These are phyloP conservation scores for Blastobotrys chiropterorum DNA, from an alignment of 805 yeast species.

Conservation along the genomic window DNA sequence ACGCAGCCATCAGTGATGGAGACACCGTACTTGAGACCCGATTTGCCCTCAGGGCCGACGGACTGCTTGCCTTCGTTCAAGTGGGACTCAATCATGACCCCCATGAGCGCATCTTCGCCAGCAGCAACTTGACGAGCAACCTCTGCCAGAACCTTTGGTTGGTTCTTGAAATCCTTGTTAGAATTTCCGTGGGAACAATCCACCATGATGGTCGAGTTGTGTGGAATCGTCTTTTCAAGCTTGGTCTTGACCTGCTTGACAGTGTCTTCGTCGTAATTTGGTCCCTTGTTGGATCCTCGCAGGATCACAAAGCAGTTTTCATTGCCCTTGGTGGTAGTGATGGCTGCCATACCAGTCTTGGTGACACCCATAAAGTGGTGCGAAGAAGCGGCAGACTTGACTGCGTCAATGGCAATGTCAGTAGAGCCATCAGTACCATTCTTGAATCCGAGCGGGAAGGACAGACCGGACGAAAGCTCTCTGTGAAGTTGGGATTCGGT, in stretches of 20 bases:
- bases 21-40: slow-evolving; percentile 80
- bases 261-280: slow-evolving; percentile 82
- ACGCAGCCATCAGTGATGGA: slow-evolving; percentile 98
- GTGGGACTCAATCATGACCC: slow-evolving; percentile 94
- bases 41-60: slow-evolving; percentile 59
- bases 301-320: slow-evolving; percentile 88
- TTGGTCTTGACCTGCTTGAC: slow-evolving; percentile 67
- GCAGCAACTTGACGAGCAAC: slow-evolving; percentile 75
- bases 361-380: slow-evolving; percentile 98
- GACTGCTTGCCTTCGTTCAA: slow-evolving; percentile 87
- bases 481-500: slow-evolving; percentile 98
- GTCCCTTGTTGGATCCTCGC: slow-evolving; percentile 93
- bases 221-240: slow-evolving; percentile 40
- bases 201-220: slow-evolving; percentile 65
- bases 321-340: slow-evolving; percentile 93
- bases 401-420: slow-evolving; percentile 90
- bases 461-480: slow-evolving; percentile 93
- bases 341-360: slow-evolving; percentile 94
- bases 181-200: slow-evolving; percentile 99
- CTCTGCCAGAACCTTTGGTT: slow-evolving; percentile 80
- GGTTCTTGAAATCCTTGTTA: slow-evolving; percentile 87
- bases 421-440: slow-evolving; percentile 97
- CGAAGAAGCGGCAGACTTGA: slow-evolving; percentile 81
- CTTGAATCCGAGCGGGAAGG: slow-evolving; percentile 99
- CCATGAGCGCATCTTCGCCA: slow-evolving; percentile 79